These are phyloP conservation scores for Ascosphaera apis DNA, from an alignment of 2,329 filamentous ascomycete genomes.

Conservation along the genomic window DNA sequence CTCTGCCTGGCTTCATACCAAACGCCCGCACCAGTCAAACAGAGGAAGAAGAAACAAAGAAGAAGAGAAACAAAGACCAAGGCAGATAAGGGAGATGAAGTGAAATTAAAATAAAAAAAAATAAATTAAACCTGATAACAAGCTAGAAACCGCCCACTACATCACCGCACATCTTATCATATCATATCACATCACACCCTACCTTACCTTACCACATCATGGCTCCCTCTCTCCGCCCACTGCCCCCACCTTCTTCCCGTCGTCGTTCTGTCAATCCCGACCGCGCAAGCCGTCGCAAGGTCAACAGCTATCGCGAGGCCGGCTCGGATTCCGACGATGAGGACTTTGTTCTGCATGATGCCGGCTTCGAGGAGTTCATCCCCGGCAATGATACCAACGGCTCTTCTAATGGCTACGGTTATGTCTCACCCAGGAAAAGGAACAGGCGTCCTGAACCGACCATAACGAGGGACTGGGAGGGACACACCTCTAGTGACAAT, in stretches of 20 bases:
- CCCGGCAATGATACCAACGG: slow-evolving; percentile 1
- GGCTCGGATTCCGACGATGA: slow-evolving; percentile 12
- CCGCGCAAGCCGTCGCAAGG: slow-evolving; percentile 14
- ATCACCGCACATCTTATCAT: no score
- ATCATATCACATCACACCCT: no score
- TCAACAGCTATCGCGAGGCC: slow-evolving; percentile 17
- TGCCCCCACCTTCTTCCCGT: slow-evolving; percentile 9
- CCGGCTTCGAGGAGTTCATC: slow-evolving; percentile 1
- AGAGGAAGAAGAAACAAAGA: no score
- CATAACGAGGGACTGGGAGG: not conserved
- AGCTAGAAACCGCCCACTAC: no score
- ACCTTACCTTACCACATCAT: slow-evolving; percentile 8
- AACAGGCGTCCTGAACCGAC: not conserved
- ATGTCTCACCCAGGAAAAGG: not conserved
- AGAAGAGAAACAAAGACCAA: no score
- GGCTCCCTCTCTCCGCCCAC: slow-evolving; percentile 10
- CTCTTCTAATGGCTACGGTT: not conserved
- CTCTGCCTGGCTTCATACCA: no score
- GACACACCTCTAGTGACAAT: not conserved
- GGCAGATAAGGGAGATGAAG: no score
- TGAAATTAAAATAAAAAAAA: no score
- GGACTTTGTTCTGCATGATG: slow-evolving; percentile 2
- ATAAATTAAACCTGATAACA: no score
- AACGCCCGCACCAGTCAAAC: no score
- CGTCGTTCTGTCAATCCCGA: slow-evolving; percentile 8